A percentile compares a stretch with the other conserved stretches of the same genome.
Evolutionary conservation across 1,139 yeast genomes (phyloP).

Genomic region (Yamadazyma atmosphaerica): DNA sequence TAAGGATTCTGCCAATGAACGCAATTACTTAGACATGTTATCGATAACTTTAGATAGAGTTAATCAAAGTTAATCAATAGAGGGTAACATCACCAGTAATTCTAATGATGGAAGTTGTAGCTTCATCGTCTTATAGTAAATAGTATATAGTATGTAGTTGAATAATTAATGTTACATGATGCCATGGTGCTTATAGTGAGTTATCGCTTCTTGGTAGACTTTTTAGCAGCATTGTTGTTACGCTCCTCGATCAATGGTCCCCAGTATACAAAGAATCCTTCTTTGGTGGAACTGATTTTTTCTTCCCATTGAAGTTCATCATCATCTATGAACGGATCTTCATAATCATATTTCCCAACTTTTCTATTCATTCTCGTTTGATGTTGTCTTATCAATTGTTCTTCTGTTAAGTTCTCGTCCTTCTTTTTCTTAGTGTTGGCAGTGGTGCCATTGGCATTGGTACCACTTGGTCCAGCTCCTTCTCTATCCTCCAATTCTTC

Average conservation of each 20-base stretch:
- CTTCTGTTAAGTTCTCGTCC: constrained; percentile 47
- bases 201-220: constrained; percentile 1
- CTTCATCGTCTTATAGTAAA: too few species aligned
- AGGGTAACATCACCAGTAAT: too few species aligned
- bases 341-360: constrained; percentile 86
- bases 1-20: constrained; percentile 18
- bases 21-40: constrained; percentile 41
- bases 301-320: constrained; percentile 91
- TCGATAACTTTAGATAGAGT: constrained; percentile 42
- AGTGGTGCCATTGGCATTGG: not conserved
- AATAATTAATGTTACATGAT: not conserved
- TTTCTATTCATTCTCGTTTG: constrained; percentile 57
- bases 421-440: constrained; percentile 28
- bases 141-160: not conserved
- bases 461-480: constrained; percentile 16
- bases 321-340: constrained; percentile 97
- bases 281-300: constrained; percentile 87
- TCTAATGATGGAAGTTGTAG: too few species aligned
- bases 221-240: constrained; percentile 5
- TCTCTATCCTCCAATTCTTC: constrained; percentile 19
- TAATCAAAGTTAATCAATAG: too few species aligned
- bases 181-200: not conserved
- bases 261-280: constrained; percentile 94
- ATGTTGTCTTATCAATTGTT: constrained; percentile 44
- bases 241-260: constrained; percentile 85